These are phyloP conservation scores for Edaphochlamys debaryana DNA, from an alignment of 139 green algal genomes.

Conservation along the genomic window DNA sequence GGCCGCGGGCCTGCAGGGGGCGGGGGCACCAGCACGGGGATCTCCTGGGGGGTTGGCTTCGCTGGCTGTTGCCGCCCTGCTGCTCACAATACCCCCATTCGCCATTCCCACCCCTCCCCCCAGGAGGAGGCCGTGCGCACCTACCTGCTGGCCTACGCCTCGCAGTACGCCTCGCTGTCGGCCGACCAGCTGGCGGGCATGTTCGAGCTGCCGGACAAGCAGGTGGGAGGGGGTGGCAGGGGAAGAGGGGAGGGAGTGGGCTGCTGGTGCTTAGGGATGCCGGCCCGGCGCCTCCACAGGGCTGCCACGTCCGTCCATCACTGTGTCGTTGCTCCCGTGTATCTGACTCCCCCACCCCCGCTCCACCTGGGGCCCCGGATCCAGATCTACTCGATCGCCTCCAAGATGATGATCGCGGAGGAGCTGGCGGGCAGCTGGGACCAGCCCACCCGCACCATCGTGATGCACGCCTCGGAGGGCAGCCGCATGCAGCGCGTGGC, in stretches of 20 bases:
- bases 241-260: no score
- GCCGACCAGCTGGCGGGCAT: constrained; percentile 88
- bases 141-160: constrained; percentile 91
- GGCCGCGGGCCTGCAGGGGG: no score
- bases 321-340: no score
- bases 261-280: no score
- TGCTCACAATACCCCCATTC: no score
- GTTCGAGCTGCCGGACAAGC: constrained; percentile 89
- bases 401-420: constrained; percentile 92
- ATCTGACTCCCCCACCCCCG: background rate
- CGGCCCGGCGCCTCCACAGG: no score
- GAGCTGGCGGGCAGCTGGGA: constrained; percentile 92
- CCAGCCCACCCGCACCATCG: constrained; percentile 92
- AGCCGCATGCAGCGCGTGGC: constrained; percentile 84
- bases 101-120: background rate
- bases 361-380: background rate
- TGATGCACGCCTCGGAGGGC: constrained; percentile 89
- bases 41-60: no score
- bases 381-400: constrained; percentile 73
- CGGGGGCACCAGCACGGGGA: no score
- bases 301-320: background rate
- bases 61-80: no score
- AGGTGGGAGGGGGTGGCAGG: constrained; percentile 48
- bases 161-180: constrained; percentile 88
- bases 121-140: constrained; percentile 87